phyloP scores from a whole-genome alignment of 1,284 basidiomycete genomes.

The Leccinum laetum region DNA sequence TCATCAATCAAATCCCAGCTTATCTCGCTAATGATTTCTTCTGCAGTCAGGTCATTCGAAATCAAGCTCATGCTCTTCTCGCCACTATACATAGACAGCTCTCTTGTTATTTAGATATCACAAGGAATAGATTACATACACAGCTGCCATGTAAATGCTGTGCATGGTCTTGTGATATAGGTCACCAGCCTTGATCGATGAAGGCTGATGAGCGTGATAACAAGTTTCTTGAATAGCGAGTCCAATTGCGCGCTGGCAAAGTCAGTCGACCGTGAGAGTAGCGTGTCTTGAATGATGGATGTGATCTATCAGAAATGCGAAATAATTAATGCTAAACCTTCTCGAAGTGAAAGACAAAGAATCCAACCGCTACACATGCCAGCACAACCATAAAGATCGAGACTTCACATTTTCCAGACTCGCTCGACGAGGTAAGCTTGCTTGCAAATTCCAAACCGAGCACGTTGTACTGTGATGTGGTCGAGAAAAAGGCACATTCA shows the following conservation, averaged over 20 bases:
- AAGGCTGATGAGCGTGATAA: not conserved
- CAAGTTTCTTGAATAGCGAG: not conserved
- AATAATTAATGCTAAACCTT: not conserved
- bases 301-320: not conserved
- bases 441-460: not conserved
- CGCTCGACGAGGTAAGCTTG: not conserved
- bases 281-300: not conserved
- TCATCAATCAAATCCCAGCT: not conserved
- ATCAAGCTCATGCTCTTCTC: not conserved
- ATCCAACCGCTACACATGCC: not conserved
- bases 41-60: not conserved
- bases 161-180: not conserved
- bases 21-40: not conserved
- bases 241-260: not conserved
- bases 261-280: not conserved
- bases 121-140: not conserved
- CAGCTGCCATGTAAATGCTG: not conserved
- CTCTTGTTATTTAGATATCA: not conserved
- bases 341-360: not conserved
- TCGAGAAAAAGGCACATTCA: not conserved
- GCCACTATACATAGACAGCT: not conserved
- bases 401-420: not conserved
- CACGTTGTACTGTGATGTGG: not conserved
- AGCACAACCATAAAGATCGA: not conserved
- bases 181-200: not conserved